A percentile compares a stretch with the other conserved stretches of the same genome.
phyloP scores from a whole-genome alignment of 441 rosid species.

The Populus hybrid region DNA sequence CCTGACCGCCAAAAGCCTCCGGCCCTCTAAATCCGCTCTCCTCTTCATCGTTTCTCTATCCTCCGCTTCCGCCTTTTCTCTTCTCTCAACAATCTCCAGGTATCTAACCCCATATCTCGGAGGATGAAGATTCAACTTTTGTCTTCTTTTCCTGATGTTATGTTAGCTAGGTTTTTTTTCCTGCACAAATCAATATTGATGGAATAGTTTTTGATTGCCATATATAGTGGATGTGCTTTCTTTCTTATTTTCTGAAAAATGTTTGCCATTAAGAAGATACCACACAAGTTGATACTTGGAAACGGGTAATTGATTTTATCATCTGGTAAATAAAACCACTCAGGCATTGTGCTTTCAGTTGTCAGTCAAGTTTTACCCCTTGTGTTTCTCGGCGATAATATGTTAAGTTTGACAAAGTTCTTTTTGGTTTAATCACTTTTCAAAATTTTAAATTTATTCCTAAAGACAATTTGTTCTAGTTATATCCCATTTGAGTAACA shows the following conservation, averaged over 20 bases:
- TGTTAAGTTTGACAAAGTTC: neutral
- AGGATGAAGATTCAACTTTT: neutral
- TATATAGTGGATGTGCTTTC: neutral
- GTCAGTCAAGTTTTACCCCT: neutral
- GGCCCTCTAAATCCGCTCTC: constrained; percentile 59
- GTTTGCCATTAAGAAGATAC: neutral
- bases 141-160: neutral
- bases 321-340: neutral
- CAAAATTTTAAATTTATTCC: neutral
- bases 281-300: neutral
- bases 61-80: constrained; percentile 55
- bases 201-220: neutral
- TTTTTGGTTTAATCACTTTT: too few species aligned
- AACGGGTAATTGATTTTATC: neutral
- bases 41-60: constrained; percentile 47
- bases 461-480: neutral
- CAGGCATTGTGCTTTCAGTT: neutral
- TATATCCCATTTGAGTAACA: constrained; percentile 13
- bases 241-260: neutral
- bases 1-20: constrained; percentile 64
- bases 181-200: neutral
- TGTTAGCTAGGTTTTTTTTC: too few species aligned
- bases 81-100: constrained; percentile 54
- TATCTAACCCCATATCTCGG: constrained; percentile 11
- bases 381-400: neutral